phyloP scores from a whole-genome alignment of 306 rosid species.

The Glycine latifolia region DNA sequence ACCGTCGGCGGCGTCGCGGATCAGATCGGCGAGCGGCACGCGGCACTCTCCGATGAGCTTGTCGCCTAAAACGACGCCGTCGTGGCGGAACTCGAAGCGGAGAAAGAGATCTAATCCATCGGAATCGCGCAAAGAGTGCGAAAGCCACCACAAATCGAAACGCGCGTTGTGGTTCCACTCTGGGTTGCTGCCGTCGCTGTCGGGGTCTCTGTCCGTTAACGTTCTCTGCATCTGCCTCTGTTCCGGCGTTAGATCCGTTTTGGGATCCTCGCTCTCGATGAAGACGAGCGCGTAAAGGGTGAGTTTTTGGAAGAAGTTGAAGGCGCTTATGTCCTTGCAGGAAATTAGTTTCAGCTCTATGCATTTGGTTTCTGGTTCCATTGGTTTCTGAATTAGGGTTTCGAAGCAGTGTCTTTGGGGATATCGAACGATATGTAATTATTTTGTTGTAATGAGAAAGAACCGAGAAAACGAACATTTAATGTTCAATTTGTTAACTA shows the following conservation, averaged over 20 bases:
- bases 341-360: slow-evolving; percentile 60
- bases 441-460: no score
- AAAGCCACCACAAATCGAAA: slow-evolving; percentile 45
- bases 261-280: slow-evolving; percentile 49
- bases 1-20: slow-evolving; percentile 30
- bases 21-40: slow-evolving; percentile 50
- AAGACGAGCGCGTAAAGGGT: slow-evolving; percentile 53
- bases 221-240: slow-evolving; percentile 51
- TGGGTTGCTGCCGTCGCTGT: slow-evolving; percentile 46
- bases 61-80: slow-evolving; percentile 53
- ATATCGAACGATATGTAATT: no score
- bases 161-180: slow-evolving; percentile 56
- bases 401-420: no score
- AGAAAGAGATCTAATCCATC: slow-evolving; percentile 37
- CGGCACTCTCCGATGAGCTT: slow-evolving; percentile 58
- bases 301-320: slow-evolving; percentile 80
- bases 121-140: neutral
- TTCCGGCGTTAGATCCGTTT: slow-evolving; percentile 3
- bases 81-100: slow-evolving; percentile 58
- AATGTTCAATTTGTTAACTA: no score
- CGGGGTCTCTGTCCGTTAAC: slow-evolving; percentile 29
- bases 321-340: slow-evolving; percentile 51
- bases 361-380: slow-evolving; percentile 42
- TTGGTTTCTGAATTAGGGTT: neutral
- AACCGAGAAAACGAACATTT: no score